Conservation (phyloP, 179 eudicot genomes). For the Beta corolliflora region DNA sequence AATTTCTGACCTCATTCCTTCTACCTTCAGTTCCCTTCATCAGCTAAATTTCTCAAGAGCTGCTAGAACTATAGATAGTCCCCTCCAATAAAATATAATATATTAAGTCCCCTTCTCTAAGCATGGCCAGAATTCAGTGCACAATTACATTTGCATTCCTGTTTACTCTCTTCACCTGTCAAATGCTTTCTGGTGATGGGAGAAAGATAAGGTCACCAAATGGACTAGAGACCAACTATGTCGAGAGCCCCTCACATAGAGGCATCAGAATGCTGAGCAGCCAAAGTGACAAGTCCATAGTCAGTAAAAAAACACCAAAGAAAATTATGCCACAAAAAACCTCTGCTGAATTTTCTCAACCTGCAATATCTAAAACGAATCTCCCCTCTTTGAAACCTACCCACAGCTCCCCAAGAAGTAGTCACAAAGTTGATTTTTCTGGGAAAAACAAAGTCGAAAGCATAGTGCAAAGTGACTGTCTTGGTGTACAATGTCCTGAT, state of each 20-base stretch:
- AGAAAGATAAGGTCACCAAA: slow-evolving; percentile 24
- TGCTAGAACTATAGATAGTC: background rate
- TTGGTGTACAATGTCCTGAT: slow-evolving; percentile 13
- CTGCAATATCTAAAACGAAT: background rate
- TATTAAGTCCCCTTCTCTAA: slow-evolving; percentile 6
- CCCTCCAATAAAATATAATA: background rate
- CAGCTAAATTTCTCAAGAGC: slow-evolving; percentile 8
- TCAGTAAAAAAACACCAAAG: slow-evolving; percentile 1
- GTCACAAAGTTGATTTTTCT: slow-evolving; percentile 7
- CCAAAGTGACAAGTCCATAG: slow-evolving; percentile 19
- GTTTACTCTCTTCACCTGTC: slow-evolving; percentile 16
- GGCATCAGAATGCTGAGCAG: slow-evolving; percentile 11
- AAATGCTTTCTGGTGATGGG: slow-evolving; percentile 27
- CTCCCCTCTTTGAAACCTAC: slow-evolving; percentile 19
- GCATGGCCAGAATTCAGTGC: slow-evolving; percentile 23
- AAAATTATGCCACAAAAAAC: slow-evolving; percentile 12
- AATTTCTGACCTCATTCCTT: slow-evolving; percentile 1
- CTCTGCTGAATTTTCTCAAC: background rate
- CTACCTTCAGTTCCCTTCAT: background rate
- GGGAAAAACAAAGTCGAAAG: slow-evolving; percentile 1
- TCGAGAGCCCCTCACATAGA: slow-evolving; percentile 2
- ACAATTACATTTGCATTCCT: slow-evolving; percentile 8
- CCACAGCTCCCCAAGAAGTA: slow-evolving; percentile 10
- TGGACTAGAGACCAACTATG: slow-evolving; percentile 13
- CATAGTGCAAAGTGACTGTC: slow-evolving; percentile 3